Percentiles rank a stretch among this genome's conserved stretches.
phyloP scores from a whole-genome alignment of 2,329 filamentous ascomycete genomes.

The Achaetomium macrosporum region DNA sequence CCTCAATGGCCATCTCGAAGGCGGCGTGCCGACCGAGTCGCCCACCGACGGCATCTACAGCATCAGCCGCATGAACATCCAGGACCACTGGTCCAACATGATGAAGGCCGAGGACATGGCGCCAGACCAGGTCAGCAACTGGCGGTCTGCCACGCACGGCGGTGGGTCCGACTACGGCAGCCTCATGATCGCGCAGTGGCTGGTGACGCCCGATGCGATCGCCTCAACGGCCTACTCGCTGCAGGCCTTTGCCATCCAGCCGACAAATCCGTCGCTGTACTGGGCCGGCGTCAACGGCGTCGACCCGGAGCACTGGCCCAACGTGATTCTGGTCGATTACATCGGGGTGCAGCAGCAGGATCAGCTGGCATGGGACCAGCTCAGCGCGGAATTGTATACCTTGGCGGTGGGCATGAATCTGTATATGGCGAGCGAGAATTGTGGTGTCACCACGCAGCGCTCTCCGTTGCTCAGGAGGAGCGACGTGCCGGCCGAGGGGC shows the following conservation, averaged over 20 bases:
- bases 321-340: conserved; percentile 30
- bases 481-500: neutral
- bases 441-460: conserved; percentile 22
- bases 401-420: conserved; percentile 29
- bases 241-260: conserved; percentile 29
- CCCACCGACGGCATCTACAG: conserved; percentile 30
- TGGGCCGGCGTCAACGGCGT: conserved; percentile 27
- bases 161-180: conserved; percentile 15
- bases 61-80: conserved; percentile 20
- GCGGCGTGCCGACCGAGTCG: conserved; percentile 21
- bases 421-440: conserved; percentile 33
- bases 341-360: conserved; percentile 28
- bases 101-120: conserved; percentile 14
- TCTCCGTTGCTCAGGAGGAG: conserved; percentile 23
- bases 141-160: conserved; percentile 20
- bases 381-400: conserved; percentile 31
- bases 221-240: conserved; percentile 24
- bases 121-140: conserved; percentile 14
- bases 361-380: conserved; percentile 25
- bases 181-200: conserved; percentile 31
- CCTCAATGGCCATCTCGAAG: conserved; percentile 22
- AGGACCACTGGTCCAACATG: conserved; percentile 30
- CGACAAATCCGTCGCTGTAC: conserved; percentile 33
- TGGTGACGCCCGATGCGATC: conserved; percentile 27
- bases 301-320: conserved; percentile 27